Conservation (phyloP, 441 rosid species). For the Jatropha multifida region DNA sequence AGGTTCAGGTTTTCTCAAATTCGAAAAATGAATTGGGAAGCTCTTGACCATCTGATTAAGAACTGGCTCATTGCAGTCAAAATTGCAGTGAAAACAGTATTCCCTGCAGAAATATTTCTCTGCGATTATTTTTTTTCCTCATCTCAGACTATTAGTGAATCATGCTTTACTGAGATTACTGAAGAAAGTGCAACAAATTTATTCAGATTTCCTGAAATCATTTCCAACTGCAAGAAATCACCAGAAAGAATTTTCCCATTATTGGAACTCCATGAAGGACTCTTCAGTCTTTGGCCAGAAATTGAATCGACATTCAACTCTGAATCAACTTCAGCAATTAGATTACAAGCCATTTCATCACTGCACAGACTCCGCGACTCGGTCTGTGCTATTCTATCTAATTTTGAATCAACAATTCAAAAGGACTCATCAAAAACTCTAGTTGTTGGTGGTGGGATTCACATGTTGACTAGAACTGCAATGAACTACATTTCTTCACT, state of each 20-base stretch:
- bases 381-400: constrained; percentile 46
- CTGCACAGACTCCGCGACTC: constrained; percentile 50
- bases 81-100: constrained; percentile 45
- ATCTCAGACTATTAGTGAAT: constrained; percentile 36
- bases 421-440: constrained; percentile 60
- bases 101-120: constrained; percentile 59
- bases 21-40: constrained; percentile 60
- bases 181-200: constrained; percentile 52
- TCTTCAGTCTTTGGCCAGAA: constrained; percentile 48
- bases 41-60: constrained; percentile 47
- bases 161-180: constrained; percentile 59
- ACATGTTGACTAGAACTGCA: constrained; percentile 65
- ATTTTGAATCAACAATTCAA: constrained; percentile 57
- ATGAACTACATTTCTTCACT: constrained; percentile 69
- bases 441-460: constrained; percentile 68
- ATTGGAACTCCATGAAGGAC: constrained; percentile 58
- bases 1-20: constrained; percentile 33
- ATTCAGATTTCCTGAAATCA: constrained; percentile 54
- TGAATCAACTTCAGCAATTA: constrained; percentile 45
- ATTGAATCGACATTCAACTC: constrained; percentile 55
- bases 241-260: constrained; percentile 60
- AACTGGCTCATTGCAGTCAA: constrained; percentile 52
- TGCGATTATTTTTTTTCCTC: constrained; percentile 62
- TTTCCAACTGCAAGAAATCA: constrained; percentile 53
- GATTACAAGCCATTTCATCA: constrained; percentile 49